Conservation (phyloP, 441 rosid genomes). For the Gossypium lobatum region DNA sequence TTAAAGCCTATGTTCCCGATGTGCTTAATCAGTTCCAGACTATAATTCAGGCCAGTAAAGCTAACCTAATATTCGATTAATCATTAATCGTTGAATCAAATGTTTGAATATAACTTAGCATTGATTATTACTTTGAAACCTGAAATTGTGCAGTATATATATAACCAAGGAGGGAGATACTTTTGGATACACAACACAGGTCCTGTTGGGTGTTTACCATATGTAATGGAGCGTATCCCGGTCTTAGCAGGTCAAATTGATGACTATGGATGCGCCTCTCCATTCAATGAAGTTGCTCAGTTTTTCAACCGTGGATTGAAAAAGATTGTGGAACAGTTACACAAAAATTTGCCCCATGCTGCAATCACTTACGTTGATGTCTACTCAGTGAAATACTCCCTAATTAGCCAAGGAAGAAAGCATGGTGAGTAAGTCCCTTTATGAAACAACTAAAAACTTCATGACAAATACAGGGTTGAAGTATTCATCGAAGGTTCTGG, state of each 20-base stretch:
- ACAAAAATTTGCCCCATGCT: conserved; percentile 34
- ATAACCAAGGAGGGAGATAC: conserved; percentile 53
- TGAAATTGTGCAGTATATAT: conserved; percentile 28
- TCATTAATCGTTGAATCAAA: background rate
- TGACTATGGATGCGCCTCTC: conserved; percentile 43
- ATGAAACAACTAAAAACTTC: background rate
- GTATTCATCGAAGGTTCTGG: background rate
- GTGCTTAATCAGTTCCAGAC: conserved; percentile 39
- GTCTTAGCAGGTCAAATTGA: conserved; percentile 37
- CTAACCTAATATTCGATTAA: background rate
- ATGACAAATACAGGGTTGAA: background rate
- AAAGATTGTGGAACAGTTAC: conserved; percentile 32
- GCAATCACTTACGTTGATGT: conserved; percentile 58
- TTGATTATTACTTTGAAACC: background rate
- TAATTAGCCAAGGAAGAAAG: conserved; percentile 31
- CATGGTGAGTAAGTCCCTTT: conserved; percentile 28
- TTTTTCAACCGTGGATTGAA: conserved; percentile 44
- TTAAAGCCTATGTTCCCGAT: conserved; percentile 47
- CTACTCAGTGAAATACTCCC: conserved; percentile 43
- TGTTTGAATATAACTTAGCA: background rate
- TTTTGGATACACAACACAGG: conserved; percentile 92
- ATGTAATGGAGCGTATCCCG: conserved; percentile 43
- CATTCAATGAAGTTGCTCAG: conserved; percentile 52
- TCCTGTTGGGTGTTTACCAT: conserved; percentile 69
- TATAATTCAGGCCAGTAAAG: conserved; percentile 20